Base-by-base conservation (phyloP, 306 rosid genomes). In the Astragalus membranaceus region DNA sequence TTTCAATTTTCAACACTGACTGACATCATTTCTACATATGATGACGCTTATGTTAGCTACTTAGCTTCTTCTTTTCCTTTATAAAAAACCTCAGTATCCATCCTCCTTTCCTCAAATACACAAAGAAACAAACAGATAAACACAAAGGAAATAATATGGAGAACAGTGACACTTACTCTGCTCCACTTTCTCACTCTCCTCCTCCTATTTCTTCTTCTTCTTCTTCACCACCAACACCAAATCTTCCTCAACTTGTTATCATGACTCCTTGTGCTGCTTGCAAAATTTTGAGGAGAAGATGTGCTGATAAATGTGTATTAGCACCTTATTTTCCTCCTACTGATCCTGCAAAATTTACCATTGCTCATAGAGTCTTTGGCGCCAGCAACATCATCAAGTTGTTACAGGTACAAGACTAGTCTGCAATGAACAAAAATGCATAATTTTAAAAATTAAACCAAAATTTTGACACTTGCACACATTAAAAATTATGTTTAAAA, bases 291-390 rank as follows among this genome's bases (percentile, higher is more conserved):
- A 80, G 98, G 68, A 77, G 98, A 33, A 78, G 96, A 65, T 93
- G 98, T 10, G 87, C 91, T 1, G 96, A 90, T 0, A 85, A 86
- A 79, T 93, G 98, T 37, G 91, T 93, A 0, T 80, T 93, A 74
- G 96, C 98, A 2, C 98, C 98, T 5, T 93, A 93, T 69, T 93
- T 93, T 43, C 98, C 98, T 72, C 98, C 98, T 37, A 80, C 96
- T 13, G 90, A 93, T 1, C 96, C 98, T 1, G 78, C 90, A 50
- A 93, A 93, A 82, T 93, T 93, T 61, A 91, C 98, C 79, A 93
- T 90, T 33, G 98, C 98, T 29, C 98, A 93, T 69, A 82, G 98
- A 35, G 98, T 93, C 56, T 93, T 90, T 72, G 98, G 98, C 4
- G 98, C 98, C 9, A 93, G 98, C 75, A 93, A 93, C 80, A 86